Evolutionary conservation across 2,329 filamentous ascomycete genomes (phyloP).

Genomic region (Fusarium scirpi): DNA sequence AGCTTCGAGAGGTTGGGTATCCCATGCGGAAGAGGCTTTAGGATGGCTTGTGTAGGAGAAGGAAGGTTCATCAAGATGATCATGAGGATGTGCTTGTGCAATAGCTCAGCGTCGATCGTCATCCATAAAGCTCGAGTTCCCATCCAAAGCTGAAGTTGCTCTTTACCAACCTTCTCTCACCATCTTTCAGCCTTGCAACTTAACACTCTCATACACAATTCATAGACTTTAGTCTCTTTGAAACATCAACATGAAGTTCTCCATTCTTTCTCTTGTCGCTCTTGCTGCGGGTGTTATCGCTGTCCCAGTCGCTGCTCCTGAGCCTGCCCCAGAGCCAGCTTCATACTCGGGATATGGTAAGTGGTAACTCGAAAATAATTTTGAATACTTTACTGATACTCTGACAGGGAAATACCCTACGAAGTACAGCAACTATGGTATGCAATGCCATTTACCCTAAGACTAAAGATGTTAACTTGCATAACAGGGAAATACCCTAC

Average conservation of each 20-base stretch:
- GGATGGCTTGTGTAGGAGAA: not conserved
- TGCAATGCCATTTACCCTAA: fast-evolving
- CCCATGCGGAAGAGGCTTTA: not conserved
- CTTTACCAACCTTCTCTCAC: constrained; percentile 11
- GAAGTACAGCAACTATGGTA: constrained; percentile 20
- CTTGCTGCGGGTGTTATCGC: constrained; percentile 43
- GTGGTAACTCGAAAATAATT: not conserved
- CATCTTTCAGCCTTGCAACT: constrained; percentile 1
- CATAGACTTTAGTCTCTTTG: not conserved
- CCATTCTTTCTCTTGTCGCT: constrained; percentile 43
- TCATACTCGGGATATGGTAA: constrained; percentile 22
- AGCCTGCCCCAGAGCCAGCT: constrained; percentile 24
- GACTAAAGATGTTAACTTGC: not conserved
- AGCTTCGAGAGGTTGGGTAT: not conserved
- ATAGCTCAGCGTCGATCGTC: not conserved
- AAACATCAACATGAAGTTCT: constrained; percentile 49
- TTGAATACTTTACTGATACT: not conserved
- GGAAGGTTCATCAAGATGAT: constrained; percentile 8
- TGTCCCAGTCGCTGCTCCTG: constrained; percentile 36
- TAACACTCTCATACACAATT: not conserved
- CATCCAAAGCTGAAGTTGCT: not conserved
- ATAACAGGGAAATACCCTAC: not conserved
- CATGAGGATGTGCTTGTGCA: not conserved
- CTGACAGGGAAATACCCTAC: not conserved
- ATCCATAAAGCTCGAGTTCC: constrained; percentile 31